Evolutionary conservation across 306 rosid species (phyloP).

Genomic region (Vicia faba): DNA sequence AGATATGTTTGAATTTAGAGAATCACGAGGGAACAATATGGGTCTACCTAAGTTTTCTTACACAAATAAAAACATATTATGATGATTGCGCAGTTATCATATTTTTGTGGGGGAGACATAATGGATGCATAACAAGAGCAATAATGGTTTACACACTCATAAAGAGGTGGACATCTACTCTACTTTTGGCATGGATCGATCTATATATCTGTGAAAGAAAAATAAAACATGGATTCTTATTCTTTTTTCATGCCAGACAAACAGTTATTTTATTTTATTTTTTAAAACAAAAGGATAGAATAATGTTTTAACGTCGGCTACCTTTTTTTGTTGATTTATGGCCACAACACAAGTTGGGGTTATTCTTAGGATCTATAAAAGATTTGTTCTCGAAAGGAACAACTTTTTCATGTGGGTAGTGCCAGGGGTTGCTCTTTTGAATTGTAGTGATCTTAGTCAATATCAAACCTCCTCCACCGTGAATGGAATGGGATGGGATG

Average conservation of each 20-base stretch:
- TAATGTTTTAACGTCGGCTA: slow-evolving; percentile 32
- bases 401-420: slow-evolving; percentile 45
- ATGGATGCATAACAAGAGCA: slow-evolving; percentile 43
- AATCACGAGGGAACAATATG: slow-evolving; percentile 34
- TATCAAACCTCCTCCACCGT: slow-evolving; percentile 35
- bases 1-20: slow-evolving; percentile 32
- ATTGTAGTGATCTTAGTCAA: slow-evolving; percentile 32
- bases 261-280: slow-evolving; percentile 16
- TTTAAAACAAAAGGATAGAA: not conserved
- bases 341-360: slow-evolving; percentile 54
- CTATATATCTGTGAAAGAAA: slow-evolving; percentile 37
- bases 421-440: slow-evolving; percentile 31
- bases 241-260: slow-evolving; percentile 39
- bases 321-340: slow-evolving; percentile 40
- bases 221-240: slow-evolving; percentile 52
- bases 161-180: slow-evolving; percentile 41
- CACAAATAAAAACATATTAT: slow-evolving; percentile 35
- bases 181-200: slow-evolving; percentile 49
- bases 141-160: slow-evolving; percentile 67
- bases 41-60: slow-evolving; percentile 27
- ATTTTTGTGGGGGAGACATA: slow-evolving; percentile 42
- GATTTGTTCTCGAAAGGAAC: slow-evolving; percentile 33
- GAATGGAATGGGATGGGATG: slow-evolving; percentile 15
- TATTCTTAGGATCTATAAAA: slow-evolving; percentile 44
- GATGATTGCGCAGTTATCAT: slow-evolving; percentile 45